These are phyloP conservation scores for Mesotaenium endlicherianum DNA, from an alignment of 139 green algal species.

Conservation along the genomic window DNA sequence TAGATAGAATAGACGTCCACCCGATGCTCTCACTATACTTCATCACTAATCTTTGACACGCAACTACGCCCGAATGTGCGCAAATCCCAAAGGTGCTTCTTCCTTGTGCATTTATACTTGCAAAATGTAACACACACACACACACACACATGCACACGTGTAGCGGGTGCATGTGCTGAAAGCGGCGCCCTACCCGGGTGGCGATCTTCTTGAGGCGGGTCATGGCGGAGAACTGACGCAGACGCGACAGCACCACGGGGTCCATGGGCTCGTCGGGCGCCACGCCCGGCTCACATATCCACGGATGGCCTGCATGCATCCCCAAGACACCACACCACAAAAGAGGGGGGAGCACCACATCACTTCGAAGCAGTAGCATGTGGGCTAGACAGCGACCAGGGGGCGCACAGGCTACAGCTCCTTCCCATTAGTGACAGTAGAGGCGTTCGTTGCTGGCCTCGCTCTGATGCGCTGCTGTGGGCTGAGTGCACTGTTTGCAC, in stretches of 20 bases:
- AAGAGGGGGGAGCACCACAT: too few relatives aligned
- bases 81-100: background rate
- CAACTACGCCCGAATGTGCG: background rate
- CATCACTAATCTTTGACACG: background rate
- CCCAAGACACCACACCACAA: too few relatives aligned
- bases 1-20: background rate
- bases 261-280: constrained; percentile 75
- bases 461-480: too few relatives aligned
- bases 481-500: too few relatives aligned
- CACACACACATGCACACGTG: background rate
- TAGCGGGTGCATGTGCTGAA: background rate
- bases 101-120: too few relatives aligned
- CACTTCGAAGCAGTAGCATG: too few relatives aligned
- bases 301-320: constrained; percentile 77
- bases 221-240: constrained; percentile 87
- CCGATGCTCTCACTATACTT: background rate
- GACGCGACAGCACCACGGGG: constrained; percentile 78
- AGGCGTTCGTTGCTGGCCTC: too few relatives aligned
- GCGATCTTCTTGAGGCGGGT: constrained; percentile 97
- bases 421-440: too few relatives aligned
- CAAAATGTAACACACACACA: background rate
- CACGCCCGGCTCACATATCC: constrained; percentile 80
- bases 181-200: constrained; percentile 50
- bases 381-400: too few relatives aligned
- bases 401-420: too few relatives aligned